A percentile compares a stretch with the other conserved stretches of the same genome.
Conservation (phyloP, 352 stramenopile genomes). For the Discostella stelligera region DNA sequence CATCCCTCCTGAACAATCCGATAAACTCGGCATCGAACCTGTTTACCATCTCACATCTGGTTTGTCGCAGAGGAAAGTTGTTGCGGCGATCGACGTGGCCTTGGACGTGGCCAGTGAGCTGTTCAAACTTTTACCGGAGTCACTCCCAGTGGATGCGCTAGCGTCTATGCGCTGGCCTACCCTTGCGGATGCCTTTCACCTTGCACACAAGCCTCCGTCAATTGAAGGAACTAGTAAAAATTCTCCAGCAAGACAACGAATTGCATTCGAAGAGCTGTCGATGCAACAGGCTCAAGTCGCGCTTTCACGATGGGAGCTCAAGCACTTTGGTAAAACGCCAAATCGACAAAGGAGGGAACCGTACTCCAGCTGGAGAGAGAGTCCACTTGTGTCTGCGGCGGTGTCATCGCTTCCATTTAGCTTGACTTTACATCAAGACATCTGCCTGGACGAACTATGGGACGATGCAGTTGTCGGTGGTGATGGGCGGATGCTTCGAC, state of each 20-base stretch:
- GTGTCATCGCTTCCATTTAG: slow-evolving; percentile 33
- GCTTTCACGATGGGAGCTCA: slow-evolving; percentile 29
- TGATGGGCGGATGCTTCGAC: slow-evolving; percentile 26
- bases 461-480: slow-evolving; percentile 25
- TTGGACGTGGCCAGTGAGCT: slow-evolving; percentile 19
- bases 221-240: slow-evolving; percentile 11
- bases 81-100: slow-evolving; percentile 18
- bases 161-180: slow-evolving; percentile 25
- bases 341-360: background rate
- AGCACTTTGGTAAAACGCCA: slow-evolving; percentile 7
- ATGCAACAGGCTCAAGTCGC: slow-evolving; percentile 37
- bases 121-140: slow-evolving; percentile 29
- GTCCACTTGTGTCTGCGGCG: slow-evolving; percentile 33
- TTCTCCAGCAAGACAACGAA: slow-evolving; percentile 22
- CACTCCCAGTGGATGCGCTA: slow-evolving; percentile 24
- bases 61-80: slow-evolving; percentile 31
- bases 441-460: slow-evolving; percentile 40
- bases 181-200: slow-evolving; percentile 17
- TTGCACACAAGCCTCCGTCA: slow-evolving; percentile 29
- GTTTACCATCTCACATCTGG: slow-evolving; percentile 36
- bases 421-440: slow-evolving; percentile 21
- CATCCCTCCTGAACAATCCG: slow-evolving; percentile 11
- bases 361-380: slow-evolving; percentile 23
- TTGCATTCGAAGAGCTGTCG: slow-evolving; percentile 42
- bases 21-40: slow-evolving; percentile 38